Evolutionary conservation across 2,329 filamentous ascomycete species (phyloP).

Genomic region (Pezicula neosporulosa): DNA sequence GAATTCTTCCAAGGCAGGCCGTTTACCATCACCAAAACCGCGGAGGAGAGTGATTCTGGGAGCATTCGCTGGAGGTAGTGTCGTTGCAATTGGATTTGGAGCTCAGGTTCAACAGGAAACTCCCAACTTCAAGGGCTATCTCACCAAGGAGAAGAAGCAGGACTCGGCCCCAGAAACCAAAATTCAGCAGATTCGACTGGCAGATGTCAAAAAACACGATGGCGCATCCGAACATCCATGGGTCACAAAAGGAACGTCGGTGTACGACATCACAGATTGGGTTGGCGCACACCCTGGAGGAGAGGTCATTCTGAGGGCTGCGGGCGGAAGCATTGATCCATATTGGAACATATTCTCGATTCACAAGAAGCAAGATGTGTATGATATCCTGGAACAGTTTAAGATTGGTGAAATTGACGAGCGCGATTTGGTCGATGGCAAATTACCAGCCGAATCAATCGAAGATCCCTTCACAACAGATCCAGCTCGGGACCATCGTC

Average conservation of each 20-base stretch:
- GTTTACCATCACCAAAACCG: too few relatives aligned
- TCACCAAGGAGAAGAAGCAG: too few relatives aligned
- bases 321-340: constrained; percentile 60
- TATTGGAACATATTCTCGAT: constrained; percentile 72
- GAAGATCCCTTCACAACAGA: constrained; percentile 59
- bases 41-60: too few relatives aligned
- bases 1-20: too few relatives aligned
- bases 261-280: constrained; percentile 72
- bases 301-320: constrained; percentile 63
- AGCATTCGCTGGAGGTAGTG: too few relatives aligned
- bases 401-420: constrained; percentile 58
- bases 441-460: constrained; percentile 47
- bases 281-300: constrained; percentile 62
- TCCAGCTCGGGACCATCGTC: constrained; percentile 45
- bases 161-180: background rate
- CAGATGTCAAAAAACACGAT: constrained; percentile 51
- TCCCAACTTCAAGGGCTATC: too few relatives aligned
- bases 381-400: constrained; percentile 62
- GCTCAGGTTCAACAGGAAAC: too few relatives aligned
- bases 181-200: constrained; percentile 30
- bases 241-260: constrained; percentile 60
- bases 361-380: constrained; percentile 62
- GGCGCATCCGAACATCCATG: constrained; percentile 51
- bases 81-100: too few relatives aligned
- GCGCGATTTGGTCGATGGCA: constrained; percentile 55